phyloP scores from a whole-genome alignment of 1,139 yeast species.

The Nadsonia commutata region DNA sequence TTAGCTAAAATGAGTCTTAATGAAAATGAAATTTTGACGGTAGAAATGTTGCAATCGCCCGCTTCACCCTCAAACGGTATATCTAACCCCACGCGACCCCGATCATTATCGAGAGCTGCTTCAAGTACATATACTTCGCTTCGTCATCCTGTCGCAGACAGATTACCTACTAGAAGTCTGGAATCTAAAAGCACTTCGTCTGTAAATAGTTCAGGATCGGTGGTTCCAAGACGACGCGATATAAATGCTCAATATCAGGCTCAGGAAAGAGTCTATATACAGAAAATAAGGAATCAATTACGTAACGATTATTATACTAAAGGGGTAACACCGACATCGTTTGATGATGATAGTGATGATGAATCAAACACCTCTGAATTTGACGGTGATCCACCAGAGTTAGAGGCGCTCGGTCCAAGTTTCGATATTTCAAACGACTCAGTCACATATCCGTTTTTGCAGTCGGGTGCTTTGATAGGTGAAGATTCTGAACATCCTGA shows the following conservation, averaged over 20 bases:
- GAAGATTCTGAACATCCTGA: constrained; percentile 32
- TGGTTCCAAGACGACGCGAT: constrained; percentile 8
- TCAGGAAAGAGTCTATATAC: constrained; percentile 58
- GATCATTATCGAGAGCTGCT: constrained; percentile 14
- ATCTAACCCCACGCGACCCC: constrained; percentile 8
- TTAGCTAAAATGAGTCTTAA: no score
- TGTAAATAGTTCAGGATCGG: constrained; percentile 2
- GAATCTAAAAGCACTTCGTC: constrained; percentile 7
- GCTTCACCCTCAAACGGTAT: no score
- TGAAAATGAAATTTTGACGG: no score
- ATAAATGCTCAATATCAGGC: constrained; percentile 27
- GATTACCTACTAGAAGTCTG: constrained; percentile 2
- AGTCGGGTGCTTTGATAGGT: constrained; percentile 9
- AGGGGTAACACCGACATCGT: constrained; percentile 13
- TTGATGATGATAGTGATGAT: constrained; percentile 15
- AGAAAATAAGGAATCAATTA: constrained; percentile 46
- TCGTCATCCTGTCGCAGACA: constrained; percentile 12
- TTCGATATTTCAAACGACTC: constrained; percentile 7
- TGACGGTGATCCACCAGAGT: constrained; percentile 22
- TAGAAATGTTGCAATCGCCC: no score
- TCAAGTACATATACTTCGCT: constrained; percentile 19
- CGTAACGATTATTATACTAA: constrained; percentile 40
- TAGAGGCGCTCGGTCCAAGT: constrained; percentile 15
- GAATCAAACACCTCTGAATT: constrained; percentile 16
- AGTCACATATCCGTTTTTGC: constrained; percentile 13